Evolutionary conservation across 1,284 basidiomycete species (phyloP).

Genomic region (Naganishia albida): DNA sequence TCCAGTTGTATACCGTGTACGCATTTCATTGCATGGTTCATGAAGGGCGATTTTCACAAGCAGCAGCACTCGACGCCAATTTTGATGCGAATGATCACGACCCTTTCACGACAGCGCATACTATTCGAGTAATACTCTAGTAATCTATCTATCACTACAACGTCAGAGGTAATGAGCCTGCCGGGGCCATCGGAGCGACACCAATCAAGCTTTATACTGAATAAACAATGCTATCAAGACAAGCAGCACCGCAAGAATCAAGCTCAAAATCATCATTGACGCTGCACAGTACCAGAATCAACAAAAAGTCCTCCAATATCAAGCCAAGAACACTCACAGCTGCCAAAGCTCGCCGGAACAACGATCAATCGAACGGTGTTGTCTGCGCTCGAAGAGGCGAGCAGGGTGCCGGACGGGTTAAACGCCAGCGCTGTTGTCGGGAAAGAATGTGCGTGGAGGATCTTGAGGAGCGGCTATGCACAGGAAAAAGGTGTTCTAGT

Average conservation of each 20-base stretch:
- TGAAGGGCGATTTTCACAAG: no score
- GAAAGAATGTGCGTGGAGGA: conserved; percentile 92
- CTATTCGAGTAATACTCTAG: no score
- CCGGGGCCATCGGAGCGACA: no score
- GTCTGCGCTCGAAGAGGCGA: conserved; percentile 91
- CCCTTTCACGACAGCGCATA: no score
- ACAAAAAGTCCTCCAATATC: no score
- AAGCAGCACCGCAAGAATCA: conserved; percentile 8
- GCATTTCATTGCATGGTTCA: no score
- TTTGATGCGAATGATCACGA: no score
- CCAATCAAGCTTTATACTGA: conserved; percentile 20
- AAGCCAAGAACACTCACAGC: conserved; percentile 10
- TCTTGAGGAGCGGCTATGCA: conserved; percentile 74
- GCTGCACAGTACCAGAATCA: conserved; percentile 10
- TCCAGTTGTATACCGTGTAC: no score
- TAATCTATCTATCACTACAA: no score
- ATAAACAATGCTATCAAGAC: conserved; percentile 21
- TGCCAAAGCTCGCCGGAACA: conserved; percentile 61
- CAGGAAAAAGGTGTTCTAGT: no score
- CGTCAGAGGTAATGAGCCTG: no score
- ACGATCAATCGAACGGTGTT: conserved; percentile 80
- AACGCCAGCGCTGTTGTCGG: conserved; percentile 87
- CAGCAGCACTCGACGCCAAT: no score
- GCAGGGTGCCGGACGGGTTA: conserved; percentile 74
- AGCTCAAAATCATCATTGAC: conserved; percentile 18